These are phyloP conservation scores for Pilatotrama ljubarskyi DNA, from an alignment of 768 basidiomycete species.

Conservation along the genomic window DNA sequence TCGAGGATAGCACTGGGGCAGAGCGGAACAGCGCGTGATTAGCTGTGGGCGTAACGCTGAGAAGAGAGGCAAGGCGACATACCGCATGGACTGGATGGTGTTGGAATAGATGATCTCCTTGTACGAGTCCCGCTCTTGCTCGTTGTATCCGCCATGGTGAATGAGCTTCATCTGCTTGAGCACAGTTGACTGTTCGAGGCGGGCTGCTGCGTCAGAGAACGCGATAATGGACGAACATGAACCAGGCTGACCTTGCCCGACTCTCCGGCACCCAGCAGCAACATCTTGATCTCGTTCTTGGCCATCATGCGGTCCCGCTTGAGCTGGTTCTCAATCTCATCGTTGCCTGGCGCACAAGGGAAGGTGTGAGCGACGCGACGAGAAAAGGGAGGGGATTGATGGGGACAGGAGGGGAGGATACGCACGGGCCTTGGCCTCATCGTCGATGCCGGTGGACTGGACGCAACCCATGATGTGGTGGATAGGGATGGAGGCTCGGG, in stretches of 20 bases:
- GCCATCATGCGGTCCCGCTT: slow-evolving; percentile 85
- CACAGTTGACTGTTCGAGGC: slow-evolving; percentile 71
- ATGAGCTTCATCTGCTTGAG: slow-evolving; percentile 98
- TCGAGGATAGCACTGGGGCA: slow-evolving; percentile 85
- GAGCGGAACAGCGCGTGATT: background rate
- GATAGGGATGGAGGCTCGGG: slow-evolving; percentile 21
- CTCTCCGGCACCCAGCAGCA: slow-evolving; percentile 93
- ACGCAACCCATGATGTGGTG: slow-evolving; percentile 69
- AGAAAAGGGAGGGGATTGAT: background rate
- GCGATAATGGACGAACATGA: background rate
- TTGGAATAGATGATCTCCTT: slow-evolving; percentile 95
- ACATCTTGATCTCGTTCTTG: slow-evolving; percentile 96
- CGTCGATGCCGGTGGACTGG: slow-evolving; percentile 68
- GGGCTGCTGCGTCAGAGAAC: background rate
- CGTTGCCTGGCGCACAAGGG: slow-evolving; percentile 61
- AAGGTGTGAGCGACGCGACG: background rate
- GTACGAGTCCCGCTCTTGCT: slow-evolving; percentile 88
- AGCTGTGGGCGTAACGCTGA: slow-evolving; percentile 4
- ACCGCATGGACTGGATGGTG: slow-evolving; percentile 95
- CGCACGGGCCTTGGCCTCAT: slow-evolving; percentile 82
- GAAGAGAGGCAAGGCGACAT: slow-evolving; percentile 27
- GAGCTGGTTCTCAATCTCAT: slow-evolving; percentile 92
- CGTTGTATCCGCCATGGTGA: slow-evolving; percentile 87
- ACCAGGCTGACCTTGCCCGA: slow-evolving; percentile 75
- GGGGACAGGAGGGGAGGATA: background rate